These are phyloP conservation scores for Metschnikowia colocasiae DNA, from an alignment of 805 yeast genomes.

Conservation along the genomic window DNA sequence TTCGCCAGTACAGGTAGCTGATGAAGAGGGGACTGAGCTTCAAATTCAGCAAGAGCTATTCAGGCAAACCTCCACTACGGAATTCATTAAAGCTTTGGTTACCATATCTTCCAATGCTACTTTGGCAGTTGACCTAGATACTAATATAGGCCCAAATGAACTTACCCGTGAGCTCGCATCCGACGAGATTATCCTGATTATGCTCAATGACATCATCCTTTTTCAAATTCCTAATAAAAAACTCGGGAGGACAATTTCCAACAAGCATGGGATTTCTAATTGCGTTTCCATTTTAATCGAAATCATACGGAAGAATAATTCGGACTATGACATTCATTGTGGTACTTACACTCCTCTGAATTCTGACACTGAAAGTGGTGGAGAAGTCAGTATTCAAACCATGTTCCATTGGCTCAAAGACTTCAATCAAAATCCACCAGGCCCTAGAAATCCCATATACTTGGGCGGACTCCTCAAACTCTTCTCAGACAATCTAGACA, in stretches of 20 bases:
- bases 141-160: constrained; percentile 95
- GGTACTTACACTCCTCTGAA: constrained; percentile 69
- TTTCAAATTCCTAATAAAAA: constrained; percentile 7
- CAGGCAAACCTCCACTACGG: constrained; percentile 91
- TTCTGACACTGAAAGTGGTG: constrained; percentile 24
- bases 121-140: constrained; percentile 73
- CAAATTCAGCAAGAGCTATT: constrained; percentile 16
- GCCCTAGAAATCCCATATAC: constrained; percentile 87
- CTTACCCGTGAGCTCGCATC: constrained; percentile 87
- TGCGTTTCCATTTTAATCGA: constrained; percentile 95
- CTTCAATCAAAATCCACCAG: constrained; percentile 85
- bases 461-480: constrained; percentile 79
- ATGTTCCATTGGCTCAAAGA: constrained; percentile 45
- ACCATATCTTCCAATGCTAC: constrained; percentile 83
- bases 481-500: constrained; percentile 70
- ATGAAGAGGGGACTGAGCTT: background rate
- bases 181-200: constrained; percentile 56
- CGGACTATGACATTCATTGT: constrained; percentile 90
- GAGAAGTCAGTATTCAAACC: constrained; percentile 39
- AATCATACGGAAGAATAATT: constrained; percentile 89
- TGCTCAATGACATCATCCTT: constrained; percentile 72
- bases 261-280: constrained; percentile 86
- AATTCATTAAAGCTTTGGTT: constrained; percentile 88
- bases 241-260: constrained; percentile 25
- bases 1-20: constrained; percentile 24